A percentile compares a stretch with the other conserved stretches of the same genome.
Conservation (phyloP, 345 rosid genomes). For the Brassica cretica region DNA sequence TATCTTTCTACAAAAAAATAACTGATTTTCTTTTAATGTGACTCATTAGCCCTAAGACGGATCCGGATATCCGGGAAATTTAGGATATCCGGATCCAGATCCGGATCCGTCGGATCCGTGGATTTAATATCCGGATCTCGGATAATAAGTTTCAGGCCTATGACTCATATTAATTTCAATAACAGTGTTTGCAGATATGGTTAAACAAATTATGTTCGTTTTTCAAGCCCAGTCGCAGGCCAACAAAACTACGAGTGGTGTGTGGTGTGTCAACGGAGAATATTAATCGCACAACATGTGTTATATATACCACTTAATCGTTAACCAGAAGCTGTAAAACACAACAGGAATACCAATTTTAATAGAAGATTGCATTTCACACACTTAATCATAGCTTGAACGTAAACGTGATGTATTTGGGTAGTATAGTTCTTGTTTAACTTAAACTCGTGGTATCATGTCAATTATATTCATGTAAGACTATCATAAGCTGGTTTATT, state of each 20-base stretch:
- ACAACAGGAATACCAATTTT: not conserved
- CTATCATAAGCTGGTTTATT: too few relatives aligned
- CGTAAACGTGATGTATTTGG: not conserved
- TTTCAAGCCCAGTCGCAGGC: not conserved
- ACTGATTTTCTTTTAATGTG: not conserved
- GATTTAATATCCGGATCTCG: too few relatives aligned
- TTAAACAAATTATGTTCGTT: slow-evolving; percentile 2
- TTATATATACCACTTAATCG: not conserved
- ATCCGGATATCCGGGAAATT: too few relatives aligned
- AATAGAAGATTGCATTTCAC: not conserved
- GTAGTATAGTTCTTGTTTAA: not conserved
- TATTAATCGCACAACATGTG: not conserved
- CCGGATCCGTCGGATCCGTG: too few relatives aligned
- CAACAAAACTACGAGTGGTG: not conserved
- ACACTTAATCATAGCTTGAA: not conserved
- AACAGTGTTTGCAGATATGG: not conserved
- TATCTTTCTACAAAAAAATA: not conserved
- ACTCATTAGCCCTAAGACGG: not conserved
- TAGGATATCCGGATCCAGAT: too few relatives aligned
- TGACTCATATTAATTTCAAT: not conserved
- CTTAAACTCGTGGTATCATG: too few relatives aligned
- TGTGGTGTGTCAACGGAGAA: not conserved
- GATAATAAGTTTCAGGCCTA: too few relatives aligned
- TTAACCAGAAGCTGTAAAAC: not conserved
- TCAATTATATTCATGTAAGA: too few relatives aligned